Evolutionary conservation across 2,329 filamentous ascomycete genomes (phyloP), one percentile per base, ranked within the genome.

Genomic region (Aphanocladium album): DNA sequence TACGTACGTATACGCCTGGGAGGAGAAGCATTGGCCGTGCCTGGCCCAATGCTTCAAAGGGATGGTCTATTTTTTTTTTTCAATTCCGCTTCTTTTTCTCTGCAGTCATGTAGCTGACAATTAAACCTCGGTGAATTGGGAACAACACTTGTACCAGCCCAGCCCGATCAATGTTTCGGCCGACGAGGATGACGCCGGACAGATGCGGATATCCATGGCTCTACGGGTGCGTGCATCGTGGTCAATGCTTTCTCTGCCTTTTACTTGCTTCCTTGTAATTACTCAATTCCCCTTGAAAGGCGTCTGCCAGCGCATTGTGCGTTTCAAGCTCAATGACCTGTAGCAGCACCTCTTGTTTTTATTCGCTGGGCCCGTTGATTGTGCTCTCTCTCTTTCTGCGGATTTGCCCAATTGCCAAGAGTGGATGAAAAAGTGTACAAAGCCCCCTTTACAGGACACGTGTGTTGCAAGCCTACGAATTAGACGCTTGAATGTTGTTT

Each of bases 151-250:
- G 17, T 14, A n/a, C 23, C 17, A 33, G 25, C 47, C 30, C 47
- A 51, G 17, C 25, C 47, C 47, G 23, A 55, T 12, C 52, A 39
- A 8, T 55, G 39, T 55, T 55, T 55, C 53, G 55, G 46, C 45
- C 30, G 47, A 51, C 49, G 39, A 30, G 5, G 30, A 30, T 21
- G 50, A 7, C 16, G 6, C 47, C 49, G 39, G 49, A 53, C 57
- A 60, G 57, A 53, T 46, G 49, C 57, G 57, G 57, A 47, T 60
- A 60, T 60, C 39, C 30, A 54, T 53, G 57, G 57, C 57, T 60
- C 30, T 30, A 50, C n/a, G 25, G 21, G 5, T 9, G n/a, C n/a
- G 7, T 25, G 16, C 21, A 27, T 5, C 16, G 16, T 41, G 39
- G 21, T 14, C 17, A n/a, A 2, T 19, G 19, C 19, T 39, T 39